A percentile compares a stretch with the other conserved stretches of the same genome.
Conservation (phyloP, 176 grass and related monocot species). For the Zea mays region Zm-B73-REFERENCE-NAM-5.0 NC_050096.1:224372001-224372500, state of each 20-base stretch:
- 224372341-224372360: slow-evolving; percentile 14
- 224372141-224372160: background rate
- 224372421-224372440: slow-evolving; percentile 83
- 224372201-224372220: slow-evolving; percentile 99
- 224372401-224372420: slow-evolving; percentile 79
- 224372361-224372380: background rate
- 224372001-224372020: slow-evolving; percentile 80
- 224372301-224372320: slow-evolving; percentile 12
- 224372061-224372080: slow-evolving; percentile 96
- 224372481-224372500: slow-evolving; percentile 88
- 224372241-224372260: slow-evolving; percentile 94
- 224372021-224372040: slow-evolving; percentile 98
- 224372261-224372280: slow-evolving; percentile 89
- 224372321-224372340: slow-evolving; percentile 22
- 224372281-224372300: background rate
- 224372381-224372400: slow-evolving; percentile 92
- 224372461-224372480: slow-evolving; percentile 93
- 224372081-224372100: slow-evolving; percentile 93
- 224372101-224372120: slow-evolving; percentile 73
- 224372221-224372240: slow-evolving; percentile 97
- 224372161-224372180: slow-evolving; percentile 10
- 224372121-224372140: slow-evolving; percentile 18
- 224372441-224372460: slow-evolving; percentile 71
- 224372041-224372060: slow-evolving; percentile 99
- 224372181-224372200: slow-evolving; percentile 37